These are phyloP conservation scores for Collybiopsis luxurians DNA, from an alignment of 768 basidiomycete species.

Conservation along the genomic window DNA sequence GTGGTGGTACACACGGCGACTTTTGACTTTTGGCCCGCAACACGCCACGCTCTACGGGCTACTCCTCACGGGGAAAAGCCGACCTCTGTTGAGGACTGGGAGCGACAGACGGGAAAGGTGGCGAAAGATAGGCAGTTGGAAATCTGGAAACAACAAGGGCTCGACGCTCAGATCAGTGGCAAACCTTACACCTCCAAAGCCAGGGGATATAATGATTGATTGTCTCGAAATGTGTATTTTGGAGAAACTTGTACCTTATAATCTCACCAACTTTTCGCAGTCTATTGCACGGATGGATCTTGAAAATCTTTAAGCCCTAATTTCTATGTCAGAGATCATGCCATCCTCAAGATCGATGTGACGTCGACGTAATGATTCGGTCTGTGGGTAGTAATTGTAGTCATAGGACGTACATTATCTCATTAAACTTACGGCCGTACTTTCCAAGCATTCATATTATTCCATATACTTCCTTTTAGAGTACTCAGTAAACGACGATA, in stretches of 20 bases:
- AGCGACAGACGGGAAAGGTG: slow-evolving; percentile 55
- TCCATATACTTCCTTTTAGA: no score
- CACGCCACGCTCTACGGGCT: slow-evolving; percentile 74
- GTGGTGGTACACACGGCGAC: slow-evolving; percentile 76
- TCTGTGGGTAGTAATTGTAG: no score
- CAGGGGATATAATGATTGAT: slow-evolving; percentile 60
- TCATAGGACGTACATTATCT: no score
- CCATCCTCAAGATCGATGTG: no score
- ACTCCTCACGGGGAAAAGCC: slow-evolving; percentile 83
- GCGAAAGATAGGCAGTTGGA: slow-evolving; percentile 75
- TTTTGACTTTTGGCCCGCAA: slow-evolving; percentile 80
- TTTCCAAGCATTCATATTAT: no score
- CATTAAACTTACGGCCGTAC: no score
- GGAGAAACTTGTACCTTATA: background rate
- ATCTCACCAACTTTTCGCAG: no score
- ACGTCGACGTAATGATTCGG: no score
- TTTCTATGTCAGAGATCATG: no score
- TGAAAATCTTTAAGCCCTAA: no score
- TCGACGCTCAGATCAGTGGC: slow-evolving; percentile 27
- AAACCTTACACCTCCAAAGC: slow-evolving; percentile 33
- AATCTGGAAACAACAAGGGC: slow-evolving; percentile 66
- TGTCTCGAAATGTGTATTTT: background rate
- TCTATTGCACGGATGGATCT: no score
- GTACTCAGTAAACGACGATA: no score
- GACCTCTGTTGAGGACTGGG: slow-evolving; percentile 71